phyloP scores from a whole-genome alignment of 2,329 filamentous ascomycete species.

The Colletotrichum lupini region DNA sequence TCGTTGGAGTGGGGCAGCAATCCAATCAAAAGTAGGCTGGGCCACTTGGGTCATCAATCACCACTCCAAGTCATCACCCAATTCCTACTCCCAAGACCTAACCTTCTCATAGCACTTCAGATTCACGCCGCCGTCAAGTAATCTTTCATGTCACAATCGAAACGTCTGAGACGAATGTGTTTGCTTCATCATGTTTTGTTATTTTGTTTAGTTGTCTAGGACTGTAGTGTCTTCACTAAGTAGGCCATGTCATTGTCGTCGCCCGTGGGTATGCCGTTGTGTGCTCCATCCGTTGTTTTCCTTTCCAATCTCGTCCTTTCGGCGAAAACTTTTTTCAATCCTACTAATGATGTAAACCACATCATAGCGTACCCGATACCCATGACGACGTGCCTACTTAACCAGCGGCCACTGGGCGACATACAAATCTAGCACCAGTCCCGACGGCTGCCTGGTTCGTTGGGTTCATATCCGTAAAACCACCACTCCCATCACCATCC shows the following conservation, averaged over 20 bases:
- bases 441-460: conserved; percentile 12
- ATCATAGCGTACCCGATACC: not conserved
- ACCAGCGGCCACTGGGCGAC: not conserved
- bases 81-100: too few species aligned
- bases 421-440: conserved; percentile 14
- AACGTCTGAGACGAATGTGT: too few species aligned
- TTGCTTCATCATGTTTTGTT: conserved; percentile 14
- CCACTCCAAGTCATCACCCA: too few species aligned
- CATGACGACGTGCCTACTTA: not conserved
- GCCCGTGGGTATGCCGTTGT: not conserved
- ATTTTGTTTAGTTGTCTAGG: conserved; percentile 31
- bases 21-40: not conserved
- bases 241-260: conserved; percentile 1
- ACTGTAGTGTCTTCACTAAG: not conserved
- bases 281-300: conserved; percentile 13
- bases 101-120: too few species aligned
- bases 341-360: not conserved
- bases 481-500: conserved; percentile 18
- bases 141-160: too few species aligned
- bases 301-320: conserved; percentile 19
- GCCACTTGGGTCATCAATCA: too few species aligned
- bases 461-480: conserved; percentile 12
- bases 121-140: too few species aligned
- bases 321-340: not conserved
- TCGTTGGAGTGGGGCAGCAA: not conserved